Conservation (phyloP, 1,284 basidiomycete species). For the Ustilago vetiveriae region DNA sequence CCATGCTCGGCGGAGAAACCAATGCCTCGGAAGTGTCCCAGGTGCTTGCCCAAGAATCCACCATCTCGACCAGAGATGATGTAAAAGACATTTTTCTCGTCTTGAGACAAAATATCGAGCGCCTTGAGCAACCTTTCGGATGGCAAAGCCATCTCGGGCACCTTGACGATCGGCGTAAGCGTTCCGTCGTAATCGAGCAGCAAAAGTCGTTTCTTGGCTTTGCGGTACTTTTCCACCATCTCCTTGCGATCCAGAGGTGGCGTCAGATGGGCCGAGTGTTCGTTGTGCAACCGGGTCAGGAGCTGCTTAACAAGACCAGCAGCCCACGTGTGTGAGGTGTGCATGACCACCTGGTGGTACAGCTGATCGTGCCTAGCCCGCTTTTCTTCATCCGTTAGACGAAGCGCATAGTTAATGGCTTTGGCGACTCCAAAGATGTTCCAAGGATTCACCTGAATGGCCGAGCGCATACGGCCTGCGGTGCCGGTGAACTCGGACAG, state of each 20-base stretch:
- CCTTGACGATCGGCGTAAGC: constrained; percentile 94
- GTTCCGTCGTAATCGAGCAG: constrained; percentile 99
- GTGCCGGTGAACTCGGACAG: constrained; percentile 98
- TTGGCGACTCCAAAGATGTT: constrained; percentile 84
- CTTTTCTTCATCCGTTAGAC: constrained; percentile 84
- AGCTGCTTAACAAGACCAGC: constrained; percentile 88
- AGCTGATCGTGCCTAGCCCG: constrained; percentile 75
- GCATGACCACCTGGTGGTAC: constrained; percentile 85
- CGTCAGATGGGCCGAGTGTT: constrained; percentile 85
- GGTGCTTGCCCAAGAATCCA: constrained; percentile 87
- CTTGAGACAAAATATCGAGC: constrained; percentile 77
- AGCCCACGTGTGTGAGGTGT: constrained; percentile 96
- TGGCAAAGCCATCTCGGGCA: constrained; percentile 86
- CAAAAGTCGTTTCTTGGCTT: constrained; percentile 83
- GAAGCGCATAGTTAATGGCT: constrained; percentile 89
- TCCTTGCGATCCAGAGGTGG: constrained; percentile 79
- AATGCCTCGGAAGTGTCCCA: constrained; percentile 82
- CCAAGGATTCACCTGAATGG: constrained; percentile 80
- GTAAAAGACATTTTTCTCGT: constrained; percentile 90
- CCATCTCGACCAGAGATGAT: constrained; percentile 98
- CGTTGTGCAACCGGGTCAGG: constrained; percentile 80
- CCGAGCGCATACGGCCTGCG: constrained; percentile 82
- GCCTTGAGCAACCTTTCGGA: constrained; percentile 79
- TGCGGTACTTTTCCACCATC: constrained; percentile 76
- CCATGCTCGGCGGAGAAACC: constrained; percentile 98